Base-by-base conservation (phyloP, 1,284 basidiomycete genomes). In the Moesziomyces antarcticus region DNA sequence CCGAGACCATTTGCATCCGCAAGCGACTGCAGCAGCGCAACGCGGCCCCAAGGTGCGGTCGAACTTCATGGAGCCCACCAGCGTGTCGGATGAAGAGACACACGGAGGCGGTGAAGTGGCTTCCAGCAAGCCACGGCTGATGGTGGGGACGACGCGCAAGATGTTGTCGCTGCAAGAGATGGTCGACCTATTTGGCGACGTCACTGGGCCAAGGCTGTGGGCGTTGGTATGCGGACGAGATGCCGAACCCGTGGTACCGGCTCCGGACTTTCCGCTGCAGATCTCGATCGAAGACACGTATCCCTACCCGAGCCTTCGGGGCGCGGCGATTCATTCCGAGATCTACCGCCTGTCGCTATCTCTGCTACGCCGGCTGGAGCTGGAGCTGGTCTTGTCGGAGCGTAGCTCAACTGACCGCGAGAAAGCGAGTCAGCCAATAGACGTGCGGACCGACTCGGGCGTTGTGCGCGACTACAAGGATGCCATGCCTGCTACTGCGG, bases 231-330 rank as follows among this genome's bases (percentile, higher is more conserved):
- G 71, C 40, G 85, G 83, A 4, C 35, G 56, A 1, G 85, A 85
- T 62, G 48, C 60, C 1, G 78, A 82, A 40, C 76, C 82, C 1
- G 84, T 85, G 24, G 51, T 74, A 3, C 74, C 81, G 3, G 78
- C 82, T 2, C 80, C 84, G 0, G 80, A 80, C 25, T 84, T 75
- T 48, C 84, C 85, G 3, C 57, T 71, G 0, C 84, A 84, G 56
- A 81, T 85, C 40, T 79, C 78, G 27, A 80, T 85, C 21, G 85
- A 85, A 53, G 84, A 85, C 55, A 82, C 80, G 3, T 83, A 74
- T 50, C 68, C 71, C 1, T 80, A 64, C 22, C 65, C 68, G 10
- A 69, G 75, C 43, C 45, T 79, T 10, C 53, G 65, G 1, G 70
- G 59, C 16, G 42, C 63, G 5, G 60, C 65, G 7, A 67, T 74